Conservation (phyloP, 495 filamentous ascomycete species). For the Amniculicola lignicola region DNA sequence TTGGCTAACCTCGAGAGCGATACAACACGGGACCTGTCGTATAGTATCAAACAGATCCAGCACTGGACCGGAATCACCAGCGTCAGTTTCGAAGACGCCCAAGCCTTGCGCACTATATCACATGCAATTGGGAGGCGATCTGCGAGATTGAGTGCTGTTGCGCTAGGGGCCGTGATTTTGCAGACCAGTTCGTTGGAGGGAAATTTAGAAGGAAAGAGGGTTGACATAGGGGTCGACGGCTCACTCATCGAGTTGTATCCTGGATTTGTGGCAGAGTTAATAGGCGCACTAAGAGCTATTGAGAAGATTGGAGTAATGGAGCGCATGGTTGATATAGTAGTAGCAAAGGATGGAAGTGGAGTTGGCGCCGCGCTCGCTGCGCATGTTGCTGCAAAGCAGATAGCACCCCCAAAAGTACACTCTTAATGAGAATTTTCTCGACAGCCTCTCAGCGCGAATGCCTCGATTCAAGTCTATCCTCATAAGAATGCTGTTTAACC, state of each 20-base stretch:
- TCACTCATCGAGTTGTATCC: constrained; percentile 51
- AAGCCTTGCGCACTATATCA: not conserved
- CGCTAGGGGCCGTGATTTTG: not conserved
- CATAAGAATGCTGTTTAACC: no score
- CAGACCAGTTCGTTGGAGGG: not conserved
- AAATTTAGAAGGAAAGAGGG: no score
- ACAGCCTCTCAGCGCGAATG: no score
- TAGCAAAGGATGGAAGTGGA: constrained; percentile 90
- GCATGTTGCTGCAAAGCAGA: not conserved
- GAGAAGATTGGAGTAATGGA: constrained; percentile 73
- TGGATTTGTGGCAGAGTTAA: constrained; percentile 94
- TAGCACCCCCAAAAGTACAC: no score
- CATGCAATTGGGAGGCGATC: constrained; percentile 1
- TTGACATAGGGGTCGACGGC: constrained; percentile 86
- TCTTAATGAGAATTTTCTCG: no score
- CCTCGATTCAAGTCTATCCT: no score
- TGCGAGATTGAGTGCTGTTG: constrained; percentile 36
- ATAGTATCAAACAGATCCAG: not conserved
- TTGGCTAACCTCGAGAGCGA: not conserved
- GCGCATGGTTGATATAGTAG: constrained; percentile 77
- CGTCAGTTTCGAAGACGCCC: not conserved
- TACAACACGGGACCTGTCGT: not conserved
- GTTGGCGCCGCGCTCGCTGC: constrained; percentile 53
- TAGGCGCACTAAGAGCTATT: constrained; percentile 92
- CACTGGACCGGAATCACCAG: not conserved